Base-by-base conservation (phyloP, 331 rosid species). In the Malus hybrid region DNA sequence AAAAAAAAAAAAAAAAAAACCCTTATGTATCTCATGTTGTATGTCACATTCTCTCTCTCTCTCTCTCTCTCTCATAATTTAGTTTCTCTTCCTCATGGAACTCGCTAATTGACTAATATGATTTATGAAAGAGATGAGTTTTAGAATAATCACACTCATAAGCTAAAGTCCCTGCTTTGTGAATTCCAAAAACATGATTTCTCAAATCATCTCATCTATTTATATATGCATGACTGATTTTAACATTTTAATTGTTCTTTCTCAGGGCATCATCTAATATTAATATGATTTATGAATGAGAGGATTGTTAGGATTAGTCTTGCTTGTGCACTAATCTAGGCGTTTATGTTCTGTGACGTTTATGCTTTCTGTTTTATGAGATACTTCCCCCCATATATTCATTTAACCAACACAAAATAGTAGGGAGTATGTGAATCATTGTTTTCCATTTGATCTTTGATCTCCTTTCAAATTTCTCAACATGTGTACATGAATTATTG, bases 401-500 rank as follows among this genome's bases (percentile, higher is more conserved):
- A 28, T 26, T 69, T 42, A 28, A 48, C 44, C 61, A 48, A 48
- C 60, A 48, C 73, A 50, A 44, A 68, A 5, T 50, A 50, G 7
- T 3, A 56, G 6, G n/a, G 56, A 50, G 3, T 7, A 7, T 13
- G 10, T 34, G 6, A 60, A 57, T 1, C 19, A 24, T 39, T 30
- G 44, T 63, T 18, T 63, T 63, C 14, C 44, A 29, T 30, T 63
- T 63, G 39, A 18, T 30, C 5, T 63, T 56, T 39, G 46, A 0
- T 58, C 46, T 72, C 12, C 55, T 22, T 36, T 13, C 24, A 72
- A 4, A 14, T 22, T 32, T 55, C 10, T 57, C 36, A 58, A 36
- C 44, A 10, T 16, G 61, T 72, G 19, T 72, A 72, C 68, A 60
- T 73, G 57, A 34, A 71, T 73, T 73, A 57, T 16, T 50, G n/a